Percentiles rank a stretch among this genome's conserved stretches.
These are phyloP conservation scores for Excoecaria agallocha DNA, from an alignment of 345 rosid species.

Conservation along the genomic window DNA sequence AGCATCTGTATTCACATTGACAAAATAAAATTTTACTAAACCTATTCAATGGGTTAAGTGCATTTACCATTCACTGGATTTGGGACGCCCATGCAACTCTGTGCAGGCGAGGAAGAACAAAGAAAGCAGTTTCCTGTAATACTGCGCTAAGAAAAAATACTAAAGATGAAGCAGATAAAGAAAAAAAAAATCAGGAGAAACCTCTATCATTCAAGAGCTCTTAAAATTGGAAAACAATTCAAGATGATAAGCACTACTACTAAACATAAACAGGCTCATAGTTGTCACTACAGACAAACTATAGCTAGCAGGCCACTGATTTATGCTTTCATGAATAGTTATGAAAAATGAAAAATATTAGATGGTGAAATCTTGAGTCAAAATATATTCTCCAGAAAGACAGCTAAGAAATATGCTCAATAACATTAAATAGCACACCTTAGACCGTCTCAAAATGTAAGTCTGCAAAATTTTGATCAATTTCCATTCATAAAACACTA, in stretches of 20 bases:
- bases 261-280: neutral
- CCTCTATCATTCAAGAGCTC: no score
- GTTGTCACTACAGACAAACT: neutral
- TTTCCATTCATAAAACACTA: no score
- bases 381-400: neutral
- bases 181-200: neutral
- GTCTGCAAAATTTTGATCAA: no score
- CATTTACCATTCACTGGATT: slow-evolving; percentile 61
- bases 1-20: slow-evolving; percentile 8
- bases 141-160: slow-evolving; percentile 32
- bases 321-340: neutral
- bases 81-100: slow-evolving; percentile 48
- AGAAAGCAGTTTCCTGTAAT: slow-evolving; percentile 70
- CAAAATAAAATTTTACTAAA: slow-evolving; percentile 4
- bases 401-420: neutral
- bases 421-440: neutral
- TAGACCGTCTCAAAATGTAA: no score
- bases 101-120: slow-evolving; percentile 49
- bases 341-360: neutral
- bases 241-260: neutral
- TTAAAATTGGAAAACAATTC: neutral
- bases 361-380: neutral
- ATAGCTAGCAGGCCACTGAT: neutral
- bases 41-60: neutral
- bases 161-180: slow-evolving; percentile 13